Evolutionary conservation across 305 asterid species (phyloP), one percentile per base, ranked within the genome.

Genomic region (Stenogyne calaminthoides): DNA sequence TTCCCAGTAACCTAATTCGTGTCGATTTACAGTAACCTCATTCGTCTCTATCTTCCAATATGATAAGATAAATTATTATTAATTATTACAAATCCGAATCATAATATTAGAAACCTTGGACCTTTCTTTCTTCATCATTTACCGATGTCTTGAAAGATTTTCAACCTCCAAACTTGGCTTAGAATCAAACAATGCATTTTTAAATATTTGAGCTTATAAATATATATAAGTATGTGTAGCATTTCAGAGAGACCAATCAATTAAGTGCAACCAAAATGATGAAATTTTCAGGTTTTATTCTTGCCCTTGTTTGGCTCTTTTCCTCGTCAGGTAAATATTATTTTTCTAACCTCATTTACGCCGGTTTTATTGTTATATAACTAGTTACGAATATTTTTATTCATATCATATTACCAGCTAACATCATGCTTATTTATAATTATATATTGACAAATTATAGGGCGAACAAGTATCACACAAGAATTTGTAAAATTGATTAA

Each of bases 161-260:
- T 72, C 69, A 70, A 70, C 62, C 52, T 69, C 76, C 64, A 67
- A 70, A 76, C 94, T 84, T 88, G 87, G 75, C 87, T 83, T 88
- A 74, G 54, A 86, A 88, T 85, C 90, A 63, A 92, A 86, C 88
- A 72, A 67, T 51, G 16, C 25, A 44, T 34, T 9, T n/a, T 16
- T 62, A 7, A 25, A 27, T 10, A 58, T 34, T 8, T 7, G 69
- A 75, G 54, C 73, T 19, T 27, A 15, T 69, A 22, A 22, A 22
- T 22, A 29, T 52, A 52, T 69, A 42, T 52, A 15, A 72, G 46
- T 69, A 10, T n/a, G 22, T 57, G 60, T 36, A 32, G 56, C 22
- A 29, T 49, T 58, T 66, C 14, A 58, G 7, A 63, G 63, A 62
- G 34, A 32, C 29, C 29, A n/a, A 47, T 71, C 19, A 51, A 40